phyloP scores from a whole-genome alignment of 2,329 filamentous ascomycete genomes.

The Tetracladium maxilliforme region DNA sequence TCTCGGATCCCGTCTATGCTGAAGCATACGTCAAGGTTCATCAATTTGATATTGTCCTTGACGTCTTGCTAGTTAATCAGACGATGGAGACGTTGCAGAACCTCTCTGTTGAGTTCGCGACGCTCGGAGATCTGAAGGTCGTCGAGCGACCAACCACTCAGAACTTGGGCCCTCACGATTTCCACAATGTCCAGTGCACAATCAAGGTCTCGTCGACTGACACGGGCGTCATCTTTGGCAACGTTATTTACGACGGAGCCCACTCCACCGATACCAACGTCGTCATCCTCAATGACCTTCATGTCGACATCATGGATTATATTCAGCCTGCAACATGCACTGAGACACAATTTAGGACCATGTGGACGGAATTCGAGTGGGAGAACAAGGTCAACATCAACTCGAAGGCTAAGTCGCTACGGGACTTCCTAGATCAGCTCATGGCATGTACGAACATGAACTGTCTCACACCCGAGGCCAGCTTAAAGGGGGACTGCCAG shows the following conservation, averaged over 20 bases:
- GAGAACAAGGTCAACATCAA: conserved; percentile 99
- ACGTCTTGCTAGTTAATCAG: conserved; percentile 94
- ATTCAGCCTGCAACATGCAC: conserved; percentile 94
- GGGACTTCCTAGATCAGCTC: conserved; percentile 83
- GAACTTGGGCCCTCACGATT: conserved; percentile 88
- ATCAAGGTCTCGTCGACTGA: conserved; percentile 98
- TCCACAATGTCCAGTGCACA: conserved; percentile 95
- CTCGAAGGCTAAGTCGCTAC: conserved; percentile 81
- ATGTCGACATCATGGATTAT: conserved; percentile 99
- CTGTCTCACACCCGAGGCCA: conserved; percentile 90
- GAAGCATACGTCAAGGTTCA: conserved; percentile 98
- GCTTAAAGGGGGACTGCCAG: conserved; percentile 92
- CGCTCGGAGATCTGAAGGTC: conserved; percentile 91
- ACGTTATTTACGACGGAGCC: conserved; percentile 91
- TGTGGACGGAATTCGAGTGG: conserved; percentile 99
- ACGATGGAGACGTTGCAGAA: conserved; percentile 95
- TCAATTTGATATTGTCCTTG: conserved; percentile 95
- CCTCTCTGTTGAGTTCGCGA: conserved; percentile 95
- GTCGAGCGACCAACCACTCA: conserved; percentile 94
- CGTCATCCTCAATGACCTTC: conserved; percentile 93
- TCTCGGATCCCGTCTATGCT: conserved; percentile 97
- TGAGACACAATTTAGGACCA: conserved; percentile 97
- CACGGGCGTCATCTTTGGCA: conserved; percentile 96
- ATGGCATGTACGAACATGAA: conserved; percentile 99
- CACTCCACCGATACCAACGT: conserved; percentile 90